Evolutionary conservation across 1,139 yeast species (phyloP).

Genomic region (Insectozyma bohioensis): DNA sequence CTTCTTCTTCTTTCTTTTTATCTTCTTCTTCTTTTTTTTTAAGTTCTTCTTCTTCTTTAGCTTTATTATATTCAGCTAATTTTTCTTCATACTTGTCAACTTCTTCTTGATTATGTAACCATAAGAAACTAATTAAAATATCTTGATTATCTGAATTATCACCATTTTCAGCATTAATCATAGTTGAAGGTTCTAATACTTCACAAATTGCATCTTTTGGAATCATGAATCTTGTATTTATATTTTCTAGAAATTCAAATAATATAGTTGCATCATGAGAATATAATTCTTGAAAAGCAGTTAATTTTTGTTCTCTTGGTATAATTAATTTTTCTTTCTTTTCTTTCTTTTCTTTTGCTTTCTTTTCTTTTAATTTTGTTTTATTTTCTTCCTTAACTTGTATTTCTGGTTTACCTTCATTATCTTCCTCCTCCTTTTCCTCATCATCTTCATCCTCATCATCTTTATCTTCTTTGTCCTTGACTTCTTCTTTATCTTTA

Average conservation of each 20-base stretch:
- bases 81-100: constrained; percentile 47
- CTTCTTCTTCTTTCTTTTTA: constrained; percentile 18
- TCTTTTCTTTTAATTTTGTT: constrained; percentile 14
- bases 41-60: constrained; percentile 22
- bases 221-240: constrained; percentile 68
- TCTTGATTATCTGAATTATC: constrained; percentile 41
- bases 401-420: constrained; percentile 2
- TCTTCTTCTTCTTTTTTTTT: constrained; percentile 28
- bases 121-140: constrained; percentile 61
- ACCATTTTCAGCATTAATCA: constrained; percentile 22
- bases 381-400: constrained; percentile 2
- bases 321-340: constrained; percentile 25
- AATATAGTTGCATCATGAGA: constrained; percentile 68
- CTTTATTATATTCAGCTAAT: constrained; percentile 29
- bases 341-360: constrained; percentile 21
- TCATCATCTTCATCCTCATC: too few species aligned
- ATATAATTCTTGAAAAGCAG: constrained; percentile 76
- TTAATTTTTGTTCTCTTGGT: constrained; percentile 52
- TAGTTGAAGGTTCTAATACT: constrained; percentile 33
- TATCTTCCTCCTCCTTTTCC: too few species aligned
- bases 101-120: constrained; percentile 56
- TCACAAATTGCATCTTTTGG: constrained; percentile 81
- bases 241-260: constrained; percentile 81
- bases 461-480: too few species aligned
- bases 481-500: background rate